Evolutionary conservation across 2,329 filamentous ascomycete species (phyloP).

Genomic region (Xenosphaeropsis pyriputrescens): DNA sequence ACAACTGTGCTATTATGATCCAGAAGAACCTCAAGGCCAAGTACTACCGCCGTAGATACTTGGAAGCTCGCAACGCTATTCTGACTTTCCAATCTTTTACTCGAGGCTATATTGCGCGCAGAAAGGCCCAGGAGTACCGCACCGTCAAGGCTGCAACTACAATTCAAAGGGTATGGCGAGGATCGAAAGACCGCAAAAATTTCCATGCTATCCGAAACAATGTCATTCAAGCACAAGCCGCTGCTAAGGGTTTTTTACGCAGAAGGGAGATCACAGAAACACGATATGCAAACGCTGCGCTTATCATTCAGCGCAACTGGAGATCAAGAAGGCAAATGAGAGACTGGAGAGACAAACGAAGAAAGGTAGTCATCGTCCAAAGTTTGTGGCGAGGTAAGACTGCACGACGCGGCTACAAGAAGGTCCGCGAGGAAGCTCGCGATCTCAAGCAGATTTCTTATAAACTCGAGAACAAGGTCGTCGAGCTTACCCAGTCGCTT

Average conservation of each 20-base stretch:
- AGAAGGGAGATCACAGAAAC: conserved; percentile 90
- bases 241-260: conserved; percentile 82
- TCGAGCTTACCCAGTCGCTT: conserved; percentile 88
- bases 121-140: conserved; percentile 64
- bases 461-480: conserved; percentile 98
- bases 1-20: conserved; percentile 91
- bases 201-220: conserved; percentile 70
- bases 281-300: conserved; percentile 78
- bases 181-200: conserved; percentile 72
- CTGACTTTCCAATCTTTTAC: conserved; percentile 65
- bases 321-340: conserved; percentile 64
- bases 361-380: conserved; percentile 80
- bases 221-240: conserved; percentile 76
- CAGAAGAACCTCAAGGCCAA: conserved; percentile 96
- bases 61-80: conserved; percentile 73
- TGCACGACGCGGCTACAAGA: conserved; percentile 79
- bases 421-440: conserved; percentile 81
- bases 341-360: conserved; percentile 77
- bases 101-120: conserved; percentile 66
- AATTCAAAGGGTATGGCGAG: conserved; percentile 91
- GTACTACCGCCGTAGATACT: conserved; percentile 84
- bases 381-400: conserved; percentile 79
- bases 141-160: conserved; percentile 78
- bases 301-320: conserved; percentile 84
- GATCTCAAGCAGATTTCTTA: conserved; percentile 99